phyloP scores from a whole-genome alignment of 1,139 yeast genomes.

The Kodamaea sp. region DNA sequence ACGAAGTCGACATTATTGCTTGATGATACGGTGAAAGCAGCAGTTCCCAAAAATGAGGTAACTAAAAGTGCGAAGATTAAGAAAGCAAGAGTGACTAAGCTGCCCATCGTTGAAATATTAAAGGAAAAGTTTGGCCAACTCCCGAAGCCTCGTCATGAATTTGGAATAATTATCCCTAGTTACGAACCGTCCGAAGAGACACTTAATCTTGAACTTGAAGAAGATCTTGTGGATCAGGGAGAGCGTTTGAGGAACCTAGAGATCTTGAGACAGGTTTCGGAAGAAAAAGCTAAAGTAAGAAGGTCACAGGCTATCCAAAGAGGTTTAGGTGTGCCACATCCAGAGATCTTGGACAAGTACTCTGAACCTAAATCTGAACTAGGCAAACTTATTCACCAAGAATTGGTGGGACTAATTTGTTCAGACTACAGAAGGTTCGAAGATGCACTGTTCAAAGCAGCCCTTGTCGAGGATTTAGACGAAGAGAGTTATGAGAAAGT shows the following conservation, averaged over 20 bases:
- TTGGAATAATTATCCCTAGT: slow-evolving; percentile 28
- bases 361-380: slow-evolving; percentile 16
- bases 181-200: slow-evolving; percentile 25
- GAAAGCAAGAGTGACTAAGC: slow-evolving; percentile 16
- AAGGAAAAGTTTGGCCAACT: slow-evolving; percentile 21
- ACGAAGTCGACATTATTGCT: slow-evolving; percentile 19
- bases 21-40: slow-evolving; percentile 1
- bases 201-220: slow-evolving; percentile 13
- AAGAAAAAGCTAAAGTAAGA: slow-evolving; percentile 31
- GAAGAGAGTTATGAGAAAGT: slow-evolving; percentile 32
- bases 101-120: slow-evolving; percentile 8
- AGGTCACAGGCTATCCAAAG: slow-evolving; percentile 53
- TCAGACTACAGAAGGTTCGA: slow-evolving; percentile 49
- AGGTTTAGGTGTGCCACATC: slow-evolving; percentile 52
- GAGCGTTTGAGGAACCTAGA: slow-evolving; percentile 27
- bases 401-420: slow-evolving; percentile 39
- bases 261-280: slow-evolving; percentile 28
- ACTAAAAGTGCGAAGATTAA: slow-evolving; percentile 22
- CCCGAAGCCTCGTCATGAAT: slow-evolving; percentile 31
- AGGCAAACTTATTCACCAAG: slow-evolving; percentile 30
- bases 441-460: slow-evolving; percentile 21
- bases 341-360: slow-evolving; percentile 16
- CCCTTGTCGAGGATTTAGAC: slow-evolving; percentile 42
- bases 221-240: slow-evolving; percentile 18
- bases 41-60: slow-evolving; percentile 22